Conservation (phyloP, 305 asterid species). For the Fraxinus sp. region DNA sequence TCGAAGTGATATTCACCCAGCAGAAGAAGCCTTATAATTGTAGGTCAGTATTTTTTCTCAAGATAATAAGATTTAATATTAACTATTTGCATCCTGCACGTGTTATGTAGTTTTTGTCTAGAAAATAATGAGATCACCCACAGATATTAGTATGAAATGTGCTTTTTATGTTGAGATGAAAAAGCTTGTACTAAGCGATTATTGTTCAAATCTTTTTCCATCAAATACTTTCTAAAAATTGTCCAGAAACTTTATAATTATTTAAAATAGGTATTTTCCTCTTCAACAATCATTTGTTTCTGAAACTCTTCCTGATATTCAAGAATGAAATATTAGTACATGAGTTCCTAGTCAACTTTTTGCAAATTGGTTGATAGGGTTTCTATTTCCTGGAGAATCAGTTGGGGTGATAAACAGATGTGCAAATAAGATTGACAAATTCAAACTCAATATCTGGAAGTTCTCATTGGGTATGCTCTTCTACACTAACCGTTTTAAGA, state of each 20-base stretch:
- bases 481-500: not conserved
- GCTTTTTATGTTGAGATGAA: not conserved
- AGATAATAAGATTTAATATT: constrained; percentile 1
- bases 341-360: not conserved
- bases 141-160: not conserved
- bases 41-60: constrained; percentile 22
- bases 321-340: constrained; percentile 11
- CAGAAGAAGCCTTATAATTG: not conserved
- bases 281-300: not conserved
- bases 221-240: not conserved
- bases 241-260: not conserved
- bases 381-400: constrained; percentile 8
- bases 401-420: not conserved
- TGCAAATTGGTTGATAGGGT: constrained; percentile 1
- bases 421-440: not conserved
- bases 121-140: not conserved
- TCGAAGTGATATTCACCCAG: constrained; percentile 4
- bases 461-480: not conserved
- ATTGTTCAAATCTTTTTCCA: not conserved
- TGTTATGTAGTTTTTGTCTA: not conserved
- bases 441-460: not conserved
- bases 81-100: not conserved
- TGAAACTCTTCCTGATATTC: not conserved
- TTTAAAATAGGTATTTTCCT: not conserved
- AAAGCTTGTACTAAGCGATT: not conserved